Percentiles rank a stretch among this genome's conserved stretches.
These are phyloP conservation scores for Trypanosomatidae sp. DNA, from an alignment of 208 protist species.

Conservation along the genomic window DNA sequence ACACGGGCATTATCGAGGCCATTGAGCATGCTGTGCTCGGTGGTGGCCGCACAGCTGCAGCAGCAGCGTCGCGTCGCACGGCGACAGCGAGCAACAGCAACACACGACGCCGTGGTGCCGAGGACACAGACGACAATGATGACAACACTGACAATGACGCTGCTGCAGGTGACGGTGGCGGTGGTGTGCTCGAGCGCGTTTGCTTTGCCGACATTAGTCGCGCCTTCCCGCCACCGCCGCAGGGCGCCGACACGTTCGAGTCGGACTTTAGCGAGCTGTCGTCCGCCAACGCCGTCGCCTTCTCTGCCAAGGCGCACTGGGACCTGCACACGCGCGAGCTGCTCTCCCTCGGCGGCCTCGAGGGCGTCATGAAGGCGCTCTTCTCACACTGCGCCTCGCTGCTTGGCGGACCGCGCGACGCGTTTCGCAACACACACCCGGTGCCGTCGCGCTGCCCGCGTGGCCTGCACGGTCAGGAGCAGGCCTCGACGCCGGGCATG, in stretches of 20 bases:
- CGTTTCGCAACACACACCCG: constrained; percentile 59
- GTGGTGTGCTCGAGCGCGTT: constrained; percentile 41
- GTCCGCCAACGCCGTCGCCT: constrained; percentile 14
- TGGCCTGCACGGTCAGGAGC: constrained; percentile 72
- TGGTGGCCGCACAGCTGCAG: not conserved
- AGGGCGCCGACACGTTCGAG: constrained; percentile 63
- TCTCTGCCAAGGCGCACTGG: constrained; percentile 56
- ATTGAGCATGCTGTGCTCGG: constrained; percentile 55
- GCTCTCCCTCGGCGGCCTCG: constrained; percentile 41
- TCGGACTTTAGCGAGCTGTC: constrained; percentile 69
- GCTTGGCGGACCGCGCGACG: constrained; percentile 52
- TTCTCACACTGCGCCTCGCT: constrained; percentile 63
- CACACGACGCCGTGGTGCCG: no score
- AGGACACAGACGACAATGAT: not conserved
- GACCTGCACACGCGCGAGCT: constrained; percentile 48
- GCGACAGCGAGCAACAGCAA: constrained; percentile 1
- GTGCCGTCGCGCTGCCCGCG: constrained; percentile 24
- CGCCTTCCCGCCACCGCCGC: constrained; percentile 49
- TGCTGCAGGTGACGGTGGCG: constrained; percentile 1
- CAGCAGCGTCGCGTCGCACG: not conserved
- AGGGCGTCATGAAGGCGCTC: constrained; percentile 39
- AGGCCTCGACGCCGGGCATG: constrained; percentile 66
- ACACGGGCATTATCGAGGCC: constrained; percentile 54
- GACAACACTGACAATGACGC: constrained; percentile 3
- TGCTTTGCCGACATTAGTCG: constrained; percentile 70